phyloP scores from a whole-genome alignment of 768 basidiomycete species.

The Pleurotus ostreatus region DNA sequence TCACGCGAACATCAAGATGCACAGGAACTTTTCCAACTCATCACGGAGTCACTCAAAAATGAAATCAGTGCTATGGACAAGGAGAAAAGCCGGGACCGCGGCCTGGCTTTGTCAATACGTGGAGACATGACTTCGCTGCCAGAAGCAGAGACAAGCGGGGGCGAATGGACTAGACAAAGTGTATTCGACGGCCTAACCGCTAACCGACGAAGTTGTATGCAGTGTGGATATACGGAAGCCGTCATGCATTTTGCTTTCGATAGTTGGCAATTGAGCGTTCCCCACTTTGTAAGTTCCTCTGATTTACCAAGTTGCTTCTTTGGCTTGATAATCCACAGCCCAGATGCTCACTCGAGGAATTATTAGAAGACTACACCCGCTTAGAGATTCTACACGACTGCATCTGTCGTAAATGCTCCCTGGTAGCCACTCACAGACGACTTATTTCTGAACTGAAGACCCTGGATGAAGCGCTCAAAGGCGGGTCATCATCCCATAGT shows the following conservation, averaged over 20 bases:
- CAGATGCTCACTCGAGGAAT: conserved; percentile 72
- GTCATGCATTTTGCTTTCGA: conserved; percentile 91
- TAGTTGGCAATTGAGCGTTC: conserved; percentile 77
- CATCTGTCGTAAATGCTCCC: conserved; percentile 87
- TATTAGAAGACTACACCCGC: conserved; percentile 83
- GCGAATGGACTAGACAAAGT: conserved; percentile 46
- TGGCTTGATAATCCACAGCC: conserved; percentile 32
- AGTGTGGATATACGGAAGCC: conserved; percentile 91
- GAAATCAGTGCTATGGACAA: conserved; percentile 73
- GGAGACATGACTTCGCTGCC: conserved; percentile 26
- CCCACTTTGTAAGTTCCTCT: conserved; percentile 44
- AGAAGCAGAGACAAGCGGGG: conserved; percentile 1
- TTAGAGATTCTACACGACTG: conserved; percentile 89
- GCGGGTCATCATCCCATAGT: conserved; percentile 7
- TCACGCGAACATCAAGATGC: conserved; percentile 97
- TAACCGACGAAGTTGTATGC: conserved; percentile 80
- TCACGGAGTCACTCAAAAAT: conserved; percentile 85
- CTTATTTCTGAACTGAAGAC: conserved; percentile 60
- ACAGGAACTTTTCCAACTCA: conserved; percentile 93
- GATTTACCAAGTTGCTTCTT: conserved; percentile 1
- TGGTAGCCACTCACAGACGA: conserved; percentile 69
- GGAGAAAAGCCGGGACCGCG: conserved; percentile 68
- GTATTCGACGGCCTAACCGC: conserved; percentile 92
- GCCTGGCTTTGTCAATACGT: conserved; percentile 31
- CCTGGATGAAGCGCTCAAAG: conserved; percentile 41